Base-by-base conservation (phyloP, 805 yeast genomes). In the Metschnikowia colocasiae region DNA sequence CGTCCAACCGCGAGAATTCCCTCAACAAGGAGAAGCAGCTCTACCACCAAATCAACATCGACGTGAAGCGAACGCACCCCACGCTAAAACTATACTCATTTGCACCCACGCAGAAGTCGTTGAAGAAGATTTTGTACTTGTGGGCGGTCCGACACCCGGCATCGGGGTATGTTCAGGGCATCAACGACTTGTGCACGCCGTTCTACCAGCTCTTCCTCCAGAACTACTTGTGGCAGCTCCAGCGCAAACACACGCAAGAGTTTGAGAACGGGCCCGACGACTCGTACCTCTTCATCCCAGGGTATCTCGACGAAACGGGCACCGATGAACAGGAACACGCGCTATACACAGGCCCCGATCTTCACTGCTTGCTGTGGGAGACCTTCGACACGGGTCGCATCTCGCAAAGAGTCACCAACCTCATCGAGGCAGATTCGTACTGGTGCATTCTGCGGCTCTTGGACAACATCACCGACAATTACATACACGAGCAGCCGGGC, bases 91-190 rank as follows among this genome's bases (percentile, higher is more conserved):
- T 92, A 31, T 92, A 92, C 59, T 74, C 84, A 13, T 79, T 63
- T 56, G 78, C 78, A 18, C 70, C 82, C 2, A 87, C 94, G 0
- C 98, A 92, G 56, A 70, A 82, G 46, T 81, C 95, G 13, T 70
- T 92, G 49, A 90, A 91, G 57, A 81, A 85, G 55, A 82, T 94
- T 8, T 69, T 92, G 45, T 92, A 90, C 60, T 71, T 92, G 29
- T 92, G 99, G 99, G 95, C 98, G 0, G 82, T 92, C 22, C 76
- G 98, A 55, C 98, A 94, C 62, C 98, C 99, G 1, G 97, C 98
- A 6, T 83, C 94, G 60, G 99, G 99, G 13, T 92, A 92, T 64
- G 99, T 92, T 18, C 99, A 92, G 69, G 99, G 99, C 23, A 92
- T 92, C 43, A 92, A 92, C 64, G 99, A 92, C 67, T 74, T 92